Conservation (phyloP, 352 stramenopile species). For the Globisporangium rhizosaccharum region DNA sequence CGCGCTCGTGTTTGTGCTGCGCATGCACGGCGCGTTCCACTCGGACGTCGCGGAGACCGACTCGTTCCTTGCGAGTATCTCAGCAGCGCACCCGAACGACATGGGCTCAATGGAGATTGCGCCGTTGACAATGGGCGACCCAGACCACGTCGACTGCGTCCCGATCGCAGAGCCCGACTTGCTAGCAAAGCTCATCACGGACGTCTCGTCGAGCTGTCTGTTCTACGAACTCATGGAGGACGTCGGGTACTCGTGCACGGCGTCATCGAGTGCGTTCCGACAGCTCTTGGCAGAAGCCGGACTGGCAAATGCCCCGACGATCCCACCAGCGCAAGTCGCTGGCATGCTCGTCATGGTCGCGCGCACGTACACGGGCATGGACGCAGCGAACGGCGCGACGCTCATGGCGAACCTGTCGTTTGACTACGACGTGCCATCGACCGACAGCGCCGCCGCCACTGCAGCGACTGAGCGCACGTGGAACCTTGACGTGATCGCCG, state of each 20-base stretch:
- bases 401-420: slow-evolving; percentile 80
- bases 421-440: slow-evolving; percentile 48
- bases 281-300: slow-evolving; percentile 80
- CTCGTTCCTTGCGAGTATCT: slow-evolving; percentile 83
- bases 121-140: slow-evolving; percentile 82
- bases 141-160: slow-evolving; percentile 80
- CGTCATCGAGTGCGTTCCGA: slow-evolving; percentile 71
- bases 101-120: slow-evolving; percentile 84
- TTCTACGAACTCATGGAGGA: slow-evolving; percentile 91
- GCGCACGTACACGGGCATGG: slow-evolving; percentile 67
- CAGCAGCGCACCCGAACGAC: slow-evolving; percentile 77
- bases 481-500: slow-evolving; percentile 83
- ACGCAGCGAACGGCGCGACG: slow-evolving; percentile 61
- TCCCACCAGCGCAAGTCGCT: slow-evolving; percentile 81
- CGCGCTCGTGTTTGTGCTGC: slow-evolving; percentile 76
- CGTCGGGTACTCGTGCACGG: slow-evolving; percentile 83
- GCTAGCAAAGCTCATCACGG: slow-evolving; percentile 71
- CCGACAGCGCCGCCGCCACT: slow-evolving; percentile 18
- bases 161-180: slow-evolving; percentile 49
- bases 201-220: slow-evolving; percentile 72
- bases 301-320: slow-evolving; percentile 69
- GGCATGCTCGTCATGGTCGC: slow-evolving; percentile 88
- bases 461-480: slow-evolving; percentile 25
- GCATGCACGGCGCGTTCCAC: slow-evolving; percentile 76
- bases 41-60: slow-evolving; percentile 72